Evolutionary conservation across 169 alveolate species (phyloP), one percentile per base, ranked within the genome.

Genomic region (Eimeria acervulina): DNA sequence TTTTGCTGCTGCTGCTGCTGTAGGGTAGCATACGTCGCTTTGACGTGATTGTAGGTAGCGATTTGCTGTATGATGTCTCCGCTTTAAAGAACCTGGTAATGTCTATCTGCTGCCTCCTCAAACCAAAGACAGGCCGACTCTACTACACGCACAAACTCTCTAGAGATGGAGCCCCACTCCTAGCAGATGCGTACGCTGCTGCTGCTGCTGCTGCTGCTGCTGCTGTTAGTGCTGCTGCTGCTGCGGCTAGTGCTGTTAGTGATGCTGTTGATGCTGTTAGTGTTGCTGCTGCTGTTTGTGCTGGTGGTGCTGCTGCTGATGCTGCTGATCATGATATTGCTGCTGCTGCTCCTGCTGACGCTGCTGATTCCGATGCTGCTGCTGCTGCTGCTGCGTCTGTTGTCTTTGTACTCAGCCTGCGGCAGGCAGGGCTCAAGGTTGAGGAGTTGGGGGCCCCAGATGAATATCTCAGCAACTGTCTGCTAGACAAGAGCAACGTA

Each of bases 11-110:
- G 55, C 12, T 19, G 88, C n/a, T 36, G 40, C 61, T 38, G 40
- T 3, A 33, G 28, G 42, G 52, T 61, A 28, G 17, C 12, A 8
- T 80, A 10, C 90, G 51, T 33, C 63, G 61, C 26, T 84, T 51
- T 21, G 92, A 84, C 78, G 26, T 84, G 19, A n/a, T 84, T 12
- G 40, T 84, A n/a, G 92, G 78, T 5, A 84, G 92, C 76, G 92
- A 84, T 31, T 36, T 84, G 76, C 7, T 84, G 8, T 84, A 84
- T 51, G 92, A 84, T 2, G 72, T n/a, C 1, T 26, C 36, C 7
- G 59, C 36, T 31, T 33, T 84, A 21, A 19, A 42, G 78, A 33
- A 44, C 28, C 28, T 47, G 42, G 92, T 55, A 10, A 38, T 12
- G 1, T 51, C 61, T n/a, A 61, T 84, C 13, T 44, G 72, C 33